Percentiles rank a stretch among this genome's conserved stretches.
Evolutionary conservation across 768 basidiomycete genomes (phyloP).

Genomic region (Nidularia pulvinata): DNA sequence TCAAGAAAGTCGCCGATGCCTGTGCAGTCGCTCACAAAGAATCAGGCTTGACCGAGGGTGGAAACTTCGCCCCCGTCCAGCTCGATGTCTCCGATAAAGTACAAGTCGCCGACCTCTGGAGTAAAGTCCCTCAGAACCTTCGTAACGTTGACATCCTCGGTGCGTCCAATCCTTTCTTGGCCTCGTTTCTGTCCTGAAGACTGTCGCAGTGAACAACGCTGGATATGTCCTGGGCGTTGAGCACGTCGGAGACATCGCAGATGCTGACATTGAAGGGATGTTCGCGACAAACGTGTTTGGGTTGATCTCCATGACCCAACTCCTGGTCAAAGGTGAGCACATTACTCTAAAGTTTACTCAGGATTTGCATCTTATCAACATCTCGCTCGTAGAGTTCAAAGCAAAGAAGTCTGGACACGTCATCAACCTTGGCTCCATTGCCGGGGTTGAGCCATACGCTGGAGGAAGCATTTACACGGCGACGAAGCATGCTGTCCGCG

Average conservation of each 20-base stretch:
- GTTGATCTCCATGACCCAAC: constrained; percentile 80
- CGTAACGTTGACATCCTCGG: constrained; percentile 83
- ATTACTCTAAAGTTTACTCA: not conserved
- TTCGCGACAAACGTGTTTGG: constrained; percentile 84
- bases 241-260: constrained; percentile 78
- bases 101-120: constrained; percentile 69
- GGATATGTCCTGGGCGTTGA: constrained; percentile 92
- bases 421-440: constrained; percentile 95
- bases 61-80: constrained; percentile 69
- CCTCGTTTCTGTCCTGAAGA: not conserved
- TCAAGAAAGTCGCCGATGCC: constrained; percentile 68
- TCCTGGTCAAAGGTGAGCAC: constrained; percentile 54
- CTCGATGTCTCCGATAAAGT: constrained; percentile 81
- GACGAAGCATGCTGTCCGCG: constrained; percentile 84
- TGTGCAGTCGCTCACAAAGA: constrained; percentile 72
- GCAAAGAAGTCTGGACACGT: constrained; percentile 78
- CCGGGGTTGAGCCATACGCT: constrained; percentile 84
- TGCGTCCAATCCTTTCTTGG: constrained; percentile 25
- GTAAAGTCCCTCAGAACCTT: constrained; percentile 69
- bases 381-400: constrained; percentile 64
- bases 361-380: not conserved
- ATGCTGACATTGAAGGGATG: constrained; percentile 82
- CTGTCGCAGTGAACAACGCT: constrained; percentile 58
- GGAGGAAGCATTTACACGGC: constrained; percentile 95
- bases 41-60: constrained; percentile 73